Conservation (phyloP, 2,329 filamentous ascomycete genomes). For the Byssochlamys sp. region DNA sequence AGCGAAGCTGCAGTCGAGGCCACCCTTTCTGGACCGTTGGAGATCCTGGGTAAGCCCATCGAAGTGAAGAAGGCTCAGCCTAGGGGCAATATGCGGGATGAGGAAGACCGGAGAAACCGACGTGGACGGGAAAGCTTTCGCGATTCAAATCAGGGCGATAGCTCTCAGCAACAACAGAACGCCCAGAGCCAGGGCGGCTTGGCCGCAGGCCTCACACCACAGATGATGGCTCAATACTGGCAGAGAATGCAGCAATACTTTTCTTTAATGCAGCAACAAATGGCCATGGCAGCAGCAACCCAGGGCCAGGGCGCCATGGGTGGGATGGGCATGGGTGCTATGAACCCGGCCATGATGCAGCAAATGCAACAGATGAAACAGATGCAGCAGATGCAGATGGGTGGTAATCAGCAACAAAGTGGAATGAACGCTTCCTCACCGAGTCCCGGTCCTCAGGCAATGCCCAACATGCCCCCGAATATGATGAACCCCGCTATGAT, state of each 20-base stretch:
- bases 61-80: constrained; percentile 98
- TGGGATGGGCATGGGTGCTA: constrained; percentile 52
- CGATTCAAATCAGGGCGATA: constrained; percentile 28
- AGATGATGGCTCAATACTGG: constrained; percentile 97
- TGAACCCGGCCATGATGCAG: constrained; percentile 68
- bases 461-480: constrained; percentile 42
- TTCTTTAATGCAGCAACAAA: constrained; percentile 84
- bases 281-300: constrained; percentile 47
- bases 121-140: constrained; percentile 33
- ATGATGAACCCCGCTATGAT: constrained; percentile 65
- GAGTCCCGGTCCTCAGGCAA: constrained; percentile 46
- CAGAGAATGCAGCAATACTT: constrained; percentile 98
- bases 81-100: constrained; percentile 83
- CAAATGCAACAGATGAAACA: constrained; percentile 58
- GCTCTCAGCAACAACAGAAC: constrained; percentile 39
- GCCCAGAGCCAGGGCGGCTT: constrained; percentile 33
- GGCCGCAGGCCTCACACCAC: constrained; percentile 69
- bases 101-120: constrained; percentile 58
- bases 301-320: constrained; percentile 31
- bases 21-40: constrained; percentile 71
- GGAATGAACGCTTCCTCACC: constrained; percentile 27
- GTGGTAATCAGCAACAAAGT: constrained; percentile 25
- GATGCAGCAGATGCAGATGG: constrained; percentile 63
- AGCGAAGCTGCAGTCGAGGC: constrained; percentile 89
- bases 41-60: constrained; percentile 91